phyloP scores from a whole-genome alignment of 73 alveolate species.

The Paramecium bursaria region DNA sequence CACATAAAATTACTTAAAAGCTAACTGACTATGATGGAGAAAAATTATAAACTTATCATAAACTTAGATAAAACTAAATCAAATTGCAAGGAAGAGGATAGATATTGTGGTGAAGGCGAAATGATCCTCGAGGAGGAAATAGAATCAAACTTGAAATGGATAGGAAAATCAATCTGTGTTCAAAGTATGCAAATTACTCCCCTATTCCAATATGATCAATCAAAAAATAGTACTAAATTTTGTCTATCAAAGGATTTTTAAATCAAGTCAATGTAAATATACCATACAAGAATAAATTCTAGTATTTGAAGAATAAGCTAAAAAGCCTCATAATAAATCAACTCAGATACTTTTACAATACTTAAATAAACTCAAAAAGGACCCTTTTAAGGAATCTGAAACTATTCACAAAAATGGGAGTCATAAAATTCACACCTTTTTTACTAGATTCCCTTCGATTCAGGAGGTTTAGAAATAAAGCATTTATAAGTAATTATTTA shows the following conservation, averaged over 20 bases:
- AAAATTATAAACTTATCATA: neutral
- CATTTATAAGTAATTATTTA: too few relatives aligned
- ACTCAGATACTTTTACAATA: slow-evolving; percentile 12
- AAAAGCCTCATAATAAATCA: slow-evolving; percentile 13
- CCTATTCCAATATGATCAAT: neutral
- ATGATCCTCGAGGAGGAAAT: too few relatives aligned
- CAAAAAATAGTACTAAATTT: neutral
- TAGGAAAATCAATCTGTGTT: slow-evolving; percentile 24
- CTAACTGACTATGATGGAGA: neutral
- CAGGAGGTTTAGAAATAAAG: too few relatives aligned
- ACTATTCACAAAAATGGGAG: neutral
- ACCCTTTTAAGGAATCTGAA: slow-evolving; percentile 9
- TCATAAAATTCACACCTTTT: neutral
- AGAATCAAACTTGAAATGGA: too few relatives aligned
- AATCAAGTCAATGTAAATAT: slow-evolving; percentile 38
- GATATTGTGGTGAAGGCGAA: too few relatives aligned
- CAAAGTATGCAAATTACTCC: neutral
- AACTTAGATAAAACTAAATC: slow-evolving; percentile 20
- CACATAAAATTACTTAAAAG: neutral
- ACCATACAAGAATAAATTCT: neutral
- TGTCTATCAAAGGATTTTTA: slow-evolving; percentile 11
- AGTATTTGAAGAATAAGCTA: slow-evolving; percentile 12
- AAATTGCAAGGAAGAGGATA: neutral
- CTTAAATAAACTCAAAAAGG: slow-evolving; percentile 3
- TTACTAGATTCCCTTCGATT: too few relatives aligned